phyloP scores from a whole-genome alignment of 768 basidiomycete genomes.

The Mycena vitilis region DNA sequence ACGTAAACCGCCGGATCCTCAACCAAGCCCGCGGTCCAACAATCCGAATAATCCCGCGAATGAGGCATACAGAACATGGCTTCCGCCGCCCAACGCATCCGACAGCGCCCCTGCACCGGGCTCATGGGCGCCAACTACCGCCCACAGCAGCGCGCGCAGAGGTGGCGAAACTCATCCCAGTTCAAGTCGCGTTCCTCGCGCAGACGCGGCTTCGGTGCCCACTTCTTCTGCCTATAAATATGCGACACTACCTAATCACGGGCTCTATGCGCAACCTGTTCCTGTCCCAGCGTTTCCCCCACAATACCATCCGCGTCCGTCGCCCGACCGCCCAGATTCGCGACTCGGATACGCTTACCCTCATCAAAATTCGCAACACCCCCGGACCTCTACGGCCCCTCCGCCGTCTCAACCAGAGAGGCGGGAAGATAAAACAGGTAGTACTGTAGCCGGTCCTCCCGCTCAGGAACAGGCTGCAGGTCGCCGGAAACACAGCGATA shows the following conservation, averaged over 20 bases:
- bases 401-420: conserved; percentile 15
- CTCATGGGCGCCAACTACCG: conserved; percentile 10
- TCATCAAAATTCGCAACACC: conserved; percentile 25
- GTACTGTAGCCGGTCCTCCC: background rate
- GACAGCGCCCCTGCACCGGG: conserved; percentile 7
- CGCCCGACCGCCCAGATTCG: conserved; percentile 25
- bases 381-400: conserved; percentile 17
- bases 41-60: conserved; percentile 11
- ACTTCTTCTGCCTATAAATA: conserved; percentile 32
- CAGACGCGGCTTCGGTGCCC: conserved; percentile 24
- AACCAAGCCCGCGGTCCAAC: conserved; percentile 23
- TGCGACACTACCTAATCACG: conserved; percentile 25
- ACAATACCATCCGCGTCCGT: conserved; percentile 11
- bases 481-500: conserved; percentile 6
- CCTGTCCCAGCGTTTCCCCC: conserved; percentile 17
- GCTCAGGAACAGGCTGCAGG: too few relatives aligned
- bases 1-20: conserved; percentile 30
- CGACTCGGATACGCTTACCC: conserved; percentile 24
- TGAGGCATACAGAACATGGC: conserved; percentile 33
- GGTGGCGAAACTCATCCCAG: conserved; percentile 18
- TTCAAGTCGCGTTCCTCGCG: conserved; percentile 20
- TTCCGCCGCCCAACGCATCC: conserved; percentile 27
- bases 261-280: conserved; percentile 21
- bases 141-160: conserved; percentile 12
- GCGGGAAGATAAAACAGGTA: conserved; percentile 21